phyloP scores from a whole-genome alignment of 441 rosid genomes.

The Corymbia citriodora region DNA sequence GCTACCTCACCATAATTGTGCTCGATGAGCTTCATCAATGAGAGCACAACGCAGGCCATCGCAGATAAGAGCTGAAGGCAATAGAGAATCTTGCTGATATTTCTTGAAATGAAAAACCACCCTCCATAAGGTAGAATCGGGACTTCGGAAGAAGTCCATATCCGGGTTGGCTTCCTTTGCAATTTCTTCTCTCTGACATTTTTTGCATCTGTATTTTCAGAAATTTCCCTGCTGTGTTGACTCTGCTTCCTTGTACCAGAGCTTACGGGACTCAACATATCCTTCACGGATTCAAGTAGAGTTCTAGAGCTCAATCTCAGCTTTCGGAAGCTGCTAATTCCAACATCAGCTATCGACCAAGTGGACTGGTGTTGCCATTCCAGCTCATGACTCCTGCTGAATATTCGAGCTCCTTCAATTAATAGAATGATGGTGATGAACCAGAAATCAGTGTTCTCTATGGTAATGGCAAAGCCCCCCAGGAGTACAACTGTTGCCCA shows the following conservation, averaged over 20 bases:
- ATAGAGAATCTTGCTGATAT: constrained; percentile 64
- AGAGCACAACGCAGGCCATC: constrained; percentile 58
- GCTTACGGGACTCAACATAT: constrained; percentile 18
- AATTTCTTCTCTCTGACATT: constrained; percentile 13
- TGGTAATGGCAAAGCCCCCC: constrained; percentile 83
- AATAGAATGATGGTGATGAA: constrained; percentile 69
- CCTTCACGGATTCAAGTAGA: constrained; percentile 21
- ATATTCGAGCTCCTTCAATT: constrained; percentile 82
- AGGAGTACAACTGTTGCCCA: constrained; percentile 98
- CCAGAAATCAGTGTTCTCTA: constrained; percentile 87
- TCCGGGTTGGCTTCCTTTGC: constrained; percentile 28
- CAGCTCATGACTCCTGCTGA: constrained; percentile 89
- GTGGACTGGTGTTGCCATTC: constrained; percentile 97
- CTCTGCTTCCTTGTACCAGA: constrained; percentile 10
- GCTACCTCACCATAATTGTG: constrained; percentile 70
- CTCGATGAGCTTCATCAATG: constrained; percentile 53
- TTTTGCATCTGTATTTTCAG: not conserved
- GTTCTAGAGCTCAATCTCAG: constrained; percentile 40
- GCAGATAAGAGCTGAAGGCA: constrained; percentile 98
- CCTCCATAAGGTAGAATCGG: constrained; percentile 66
- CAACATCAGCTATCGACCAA: constrained; percentile 71
- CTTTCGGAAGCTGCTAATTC: constrained; percentile 65
- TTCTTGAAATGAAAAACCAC: constrained; percentile 68
- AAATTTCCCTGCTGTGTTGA: constrained; percentile 15
- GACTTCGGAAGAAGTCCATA: constrained; percentile 72